Evolutionary conservation across 257 asterid genomes (phyloP).

Genomic region (Capsicum rhomboideum): DNA sequence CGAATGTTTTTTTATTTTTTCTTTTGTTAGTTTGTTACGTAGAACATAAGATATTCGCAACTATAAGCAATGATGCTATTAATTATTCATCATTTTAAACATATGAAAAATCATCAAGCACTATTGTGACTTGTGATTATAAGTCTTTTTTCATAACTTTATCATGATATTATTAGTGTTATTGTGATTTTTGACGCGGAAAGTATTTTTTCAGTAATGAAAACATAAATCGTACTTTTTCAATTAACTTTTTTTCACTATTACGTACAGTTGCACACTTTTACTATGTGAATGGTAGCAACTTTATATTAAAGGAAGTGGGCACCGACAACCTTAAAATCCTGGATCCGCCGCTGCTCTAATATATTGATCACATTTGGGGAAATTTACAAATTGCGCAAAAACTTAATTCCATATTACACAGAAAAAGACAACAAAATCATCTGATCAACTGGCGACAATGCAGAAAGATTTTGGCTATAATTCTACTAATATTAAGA

Average conservation of each 20-base stretch:
- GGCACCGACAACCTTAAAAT: not conserved
- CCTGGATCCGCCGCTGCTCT: not conserved
- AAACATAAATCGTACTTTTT: too few species aligned
- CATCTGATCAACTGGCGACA: not conserved
- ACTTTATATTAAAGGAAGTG: not conserved
- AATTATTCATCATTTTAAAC: not conserved
- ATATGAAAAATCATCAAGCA: not conserved
- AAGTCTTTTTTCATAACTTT: not conserved
- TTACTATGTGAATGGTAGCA: not conserved
- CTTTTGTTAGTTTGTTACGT: not conserved
- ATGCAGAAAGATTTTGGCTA: not conserved
- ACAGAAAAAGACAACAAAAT: not conserved
- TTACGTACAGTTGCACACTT: not conserved
- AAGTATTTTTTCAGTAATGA: too few species aligned
- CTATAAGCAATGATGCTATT: not conserved
- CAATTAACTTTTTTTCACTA: not conserved
- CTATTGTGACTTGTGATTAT: not conserved
- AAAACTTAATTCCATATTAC: not conserved
- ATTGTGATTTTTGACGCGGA: too few species aligned
- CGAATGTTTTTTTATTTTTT: too few species aligned
- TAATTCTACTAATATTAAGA: not conserved
- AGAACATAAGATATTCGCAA: not conserved
- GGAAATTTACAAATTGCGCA: not conserved
- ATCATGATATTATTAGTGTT: too few species aligned
- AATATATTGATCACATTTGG: not conserved